Conservation (phyloP, 2,329 filamentous ascomycete species). For the Cercospora sp. region DNA sequence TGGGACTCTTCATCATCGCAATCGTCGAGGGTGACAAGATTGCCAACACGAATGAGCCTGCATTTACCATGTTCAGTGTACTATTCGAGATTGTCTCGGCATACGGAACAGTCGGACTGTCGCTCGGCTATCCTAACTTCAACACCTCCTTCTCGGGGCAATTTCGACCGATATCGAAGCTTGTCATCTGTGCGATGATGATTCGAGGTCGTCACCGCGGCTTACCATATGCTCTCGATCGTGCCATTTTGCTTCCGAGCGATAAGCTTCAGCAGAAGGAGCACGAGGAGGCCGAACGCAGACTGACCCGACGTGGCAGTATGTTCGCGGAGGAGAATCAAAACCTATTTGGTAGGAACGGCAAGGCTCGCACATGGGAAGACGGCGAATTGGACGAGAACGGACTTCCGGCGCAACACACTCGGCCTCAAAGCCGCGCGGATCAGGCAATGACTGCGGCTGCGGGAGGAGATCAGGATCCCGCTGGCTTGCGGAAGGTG, state of each 20-base stretch:
- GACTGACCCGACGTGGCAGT: slow-evolving; percentile 34
- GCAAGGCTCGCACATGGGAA: slow-evolving; percentile 24
- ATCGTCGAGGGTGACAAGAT: slow-evolving; percentile 80
- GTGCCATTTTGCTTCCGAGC: slow-evolving; percentile 67
- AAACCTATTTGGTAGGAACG: slow-evolving; percentile 15
- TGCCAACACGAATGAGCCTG: slow-evolving; percentile 57
- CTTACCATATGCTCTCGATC: slow-evolving; percentile 66
- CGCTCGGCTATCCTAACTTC: slow-evolving; percentile 72
- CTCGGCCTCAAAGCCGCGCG: slow-evolving; percentile 7
- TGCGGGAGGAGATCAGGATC: slow-evolving; percentile 22
- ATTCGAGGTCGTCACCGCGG: slow-evolving; percentile 65
- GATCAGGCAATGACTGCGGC: slow-evolving; percentile 24
- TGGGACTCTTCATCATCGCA: slow-evolving; percentile 88
- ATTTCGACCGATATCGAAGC: slow-evolving; percentile 69
- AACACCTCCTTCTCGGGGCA: slow-evolving; percentile 81
- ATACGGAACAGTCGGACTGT: slow-evolving; percentile 91
- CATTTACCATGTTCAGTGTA: slow-evolving; percentile 53
- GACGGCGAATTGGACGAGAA: slow-evolving; percentile 33
- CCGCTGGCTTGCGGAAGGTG: slow-evolving; percentile 17
- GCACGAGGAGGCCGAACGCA: slow-evolving; percentile 43
- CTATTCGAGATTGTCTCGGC: slow-evolving; percentile 88
- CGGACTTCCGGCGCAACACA: slow-evolving; percentile 33
- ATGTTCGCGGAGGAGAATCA: slow-evolving; percentile 27
- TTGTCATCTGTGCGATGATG: slow-evolving; percentile 67
- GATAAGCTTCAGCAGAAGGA: slow-evolving; percentile 65